Conservation (phyloP, 2,329 filamentous ascomycete genomes). For the Parasarocladium wereldwijsianum region DNA sequence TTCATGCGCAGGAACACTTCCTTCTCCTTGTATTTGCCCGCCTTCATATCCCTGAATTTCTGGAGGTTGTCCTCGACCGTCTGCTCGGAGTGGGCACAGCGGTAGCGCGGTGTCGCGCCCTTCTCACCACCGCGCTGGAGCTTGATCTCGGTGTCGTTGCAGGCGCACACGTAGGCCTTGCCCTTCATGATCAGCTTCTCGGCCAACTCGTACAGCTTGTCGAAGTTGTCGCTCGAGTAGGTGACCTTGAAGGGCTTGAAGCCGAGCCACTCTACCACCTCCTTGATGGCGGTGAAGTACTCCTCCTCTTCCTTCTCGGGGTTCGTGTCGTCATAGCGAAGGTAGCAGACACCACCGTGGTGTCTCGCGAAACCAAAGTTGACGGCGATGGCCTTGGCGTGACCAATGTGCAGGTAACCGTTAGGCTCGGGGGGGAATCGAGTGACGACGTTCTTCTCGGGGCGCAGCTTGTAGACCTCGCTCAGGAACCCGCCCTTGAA, state of each 20-base stretch:
- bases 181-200: conserved; percentile 66
- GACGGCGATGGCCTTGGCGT: conserved; percentile 88
- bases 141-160: conserved; percentile 70
- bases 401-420: conserved; percentile 84
- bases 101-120: conserved; percentile 50
- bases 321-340: conserved; percentile 94
- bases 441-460: conserved; percentile 46
- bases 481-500: conserved; percentile 68
- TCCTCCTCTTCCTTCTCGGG: conserved; percentile 83
- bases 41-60: conserved; percentile 81
- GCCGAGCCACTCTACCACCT: conserved; percentile 73
- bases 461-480: conserved; percentile 56
- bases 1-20: conserved; percentile 88
- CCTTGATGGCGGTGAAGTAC: conserved; percentile 79
- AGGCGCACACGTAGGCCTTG: conserved; percentile 76
- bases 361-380: conserved; percentile 90
- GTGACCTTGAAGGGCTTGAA: conserved; percentile 71
- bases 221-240: conserved; percentile 82
- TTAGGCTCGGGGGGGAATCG: conserved; percentile 75
- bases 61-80: conserved; percentile 59
- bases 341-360: too few species aligned
- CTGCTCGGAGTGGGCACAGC: conserved; percentile 67
- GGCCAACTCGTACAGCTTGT: conserved; percentile 73
- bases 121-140: conserved; percentile 69
- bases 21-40: conserved; percentile 76